Evolutionary conservation across 176 grass and related monocot genomes (phyloP), one percentile per base, ranked within the genome.

Genomic region (Oryza glumipatula): DNA sequence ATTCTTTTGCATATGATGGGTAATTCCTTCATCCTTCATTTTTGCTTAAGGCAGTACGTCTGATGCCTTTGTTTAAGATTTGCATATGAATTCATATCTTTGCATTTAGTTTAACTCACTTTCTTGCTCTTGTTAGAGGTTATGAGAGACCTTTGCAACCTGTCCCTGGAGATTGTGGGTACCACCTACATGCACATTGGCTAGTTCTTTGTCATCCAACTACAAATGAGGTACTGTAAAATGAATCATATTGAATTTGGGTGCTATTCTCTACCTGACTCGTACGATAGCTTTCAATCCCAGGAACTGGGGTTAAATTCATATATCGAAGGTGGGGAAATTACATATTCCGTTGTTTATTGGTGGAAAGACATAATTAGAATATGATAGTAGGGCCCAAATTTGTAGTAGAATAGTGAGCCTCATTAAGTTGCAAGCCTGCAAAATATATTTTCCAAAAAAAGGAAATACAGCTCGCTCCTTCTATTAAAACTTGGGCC

Each of bases 91-190:
- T 4, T 58, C 54, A 21, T 13, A 13, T 3, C 63, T 65, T 70
- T 72, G 24, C 85, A 76, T 77, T 81, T 72, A 24, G 30, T 74
- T 72, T 21, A 23, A 26, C 21, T 77, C 38, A 76, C 16, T 72
- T 80, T 67, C 11, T 54, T 52, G 68, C 32, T 49, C 35, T 80
- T 82, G 15, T 83, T 83, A 98, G 95, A 68, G 96, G 96, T 72
- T 98, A 98, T 11, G 84, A 95, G 69, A 93, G 89, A 72, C 91
- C 91, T 65, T 21, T 87, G 68, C 82, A 94, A 73, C 80, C 96
- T 71, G 87, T 98, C 65, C 96, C 93, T 81, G 96, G 96, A 70
- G 96, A 98, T 70, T 94, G 89, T 74, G 96, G 93, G 56, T 98
- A 98, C 81, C 81, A 92, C 73, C 83, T 98, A 67, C 93, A 98